phyloP scores from a whole-genome alignment of 345 rosid genomes.

The Arabidopsis arenosa region DNA sequence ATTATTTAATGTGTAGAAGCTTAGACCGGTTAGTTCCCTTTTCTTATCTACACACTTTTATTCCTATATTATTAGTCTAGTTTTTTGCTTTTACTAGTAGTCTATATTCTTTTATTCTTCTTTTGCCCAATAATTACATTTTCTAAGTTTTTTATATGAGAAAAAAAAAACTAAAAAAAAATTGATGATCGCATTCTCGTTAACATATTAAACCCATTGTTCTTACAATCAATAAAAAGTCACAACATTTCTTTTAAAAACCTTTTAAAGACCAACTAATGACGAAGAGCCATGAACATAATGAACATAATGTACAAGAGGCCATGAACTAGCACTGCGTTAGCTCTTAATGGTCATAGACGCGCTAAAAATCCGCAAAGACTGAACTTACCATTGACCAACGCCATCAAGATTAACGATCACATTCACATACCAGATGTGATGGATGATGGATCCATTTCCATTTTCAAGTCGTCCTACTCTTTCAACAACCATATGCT shows the following conservation, averaged over 20 bases:
- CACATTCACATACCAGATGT: background rate
- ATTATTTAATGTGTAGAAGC: conserved; percentile 33
- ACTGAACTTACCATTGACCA: background rate
- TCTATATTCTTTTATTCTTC: background rate
- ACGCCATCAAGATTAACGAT: background rate
- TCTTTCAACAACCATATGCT: background rate
- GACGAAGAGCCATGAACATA: background rate
- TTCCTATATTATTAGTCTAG: conserved; percentile 6
- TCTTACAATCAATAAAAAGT: background rate
- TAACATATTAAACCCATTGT: background rate
- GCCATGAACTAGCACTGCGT: background rate
- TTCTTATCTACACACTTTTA: background rate
- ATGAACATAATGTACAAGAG: background rate
- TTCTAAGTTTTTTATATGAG: background rate
- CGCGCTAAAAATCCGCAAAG: background rate
- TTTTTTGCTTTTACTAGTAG: background rate
- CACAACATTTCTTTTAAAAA: background rate
- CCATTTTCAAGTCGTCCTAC: background rate
- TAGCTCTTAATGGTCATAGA: too few relatives aligned
- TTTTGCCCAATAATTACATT: background rate
- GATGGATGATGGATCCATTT: background rate
- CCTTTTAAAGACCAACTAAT: background rate
- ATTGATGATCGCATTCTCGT: background rate
- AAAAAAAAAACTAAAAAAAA: background rate
- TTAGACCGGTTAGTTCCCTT: conserved; percentile 14